Conservation (phyloP, 495 filamentous ascomycete genomes). For the Neurospora sp. region DNA sequence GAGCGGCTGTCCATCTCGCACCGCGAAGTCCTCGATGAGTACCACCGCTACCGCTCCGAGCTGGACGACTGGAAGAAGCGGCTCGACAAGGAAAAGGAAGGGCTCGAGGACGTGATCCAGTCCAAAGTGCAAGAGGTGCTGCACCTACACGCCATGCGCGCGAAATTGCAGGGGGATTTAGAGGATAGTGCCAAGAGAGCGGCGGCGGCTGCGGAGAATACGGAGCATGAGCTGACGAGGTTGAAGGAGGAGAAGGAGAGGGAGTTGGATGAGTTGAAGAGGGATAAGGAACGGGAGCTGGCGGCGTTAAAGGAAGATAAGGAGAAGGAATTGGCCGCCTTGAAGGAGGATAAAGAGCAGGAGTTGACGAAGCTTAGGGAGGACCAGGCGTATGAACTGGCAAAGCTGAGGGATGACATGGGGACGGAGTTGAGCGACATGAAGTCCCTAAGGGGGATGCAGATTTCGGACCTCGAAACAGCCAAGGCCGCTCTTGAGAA, state of each 20-base stretch:
- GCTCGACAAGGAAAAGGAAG: slow-evolving; percentile 19
- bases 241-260: slow-evolving; percentile 3
- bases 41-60: slow-evolving; percentile 26
- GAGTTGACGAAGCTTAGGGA: not conserved
- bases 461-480: slow-evolving; percentile 11
- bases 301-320: slow-evolving; percentile 1
- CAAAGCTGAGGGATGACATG: slow-evolving; percentile 2
- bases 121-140: slow-evolving; percentile 22
- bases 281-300: slow-evolving; percentile 2
- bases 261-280: slow-evolving; percentile 4
- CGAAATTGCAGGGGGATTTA: slow-evolving; percentile 18
- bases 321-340: slow-evolving; percentile 3
- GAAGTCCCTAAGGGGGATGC: not conserved
- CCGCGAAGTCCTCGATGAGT: slow-evolving; percentile 25
- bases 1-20: slow-evolving; percentile 22
- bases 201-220: slow-evolving; percentile 9
- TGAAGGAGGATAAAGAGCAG: not conserved
- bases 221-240: slow-evolving; percentile 3
- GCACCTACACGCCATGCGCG: slow-evolving; percentile 13
- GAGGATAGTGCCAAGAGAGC: slow-evolving; percentile 14
- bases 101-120: slow-evolving; percentile 19
- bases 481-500: slow-evolving; percentile 17
- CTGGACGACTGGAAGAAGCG: slow-evolving; percentile 20
- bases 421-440: slow-evolving; percentile 2
- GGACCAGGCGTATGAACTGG: slow-evolving; percentile 2